Percentiles rank a stretch among this genome's conserved stretches.
Conservation (phyloP, 2,329 filamentous ascomycete genomes). For the Alternaria incomplexa region DNA sequence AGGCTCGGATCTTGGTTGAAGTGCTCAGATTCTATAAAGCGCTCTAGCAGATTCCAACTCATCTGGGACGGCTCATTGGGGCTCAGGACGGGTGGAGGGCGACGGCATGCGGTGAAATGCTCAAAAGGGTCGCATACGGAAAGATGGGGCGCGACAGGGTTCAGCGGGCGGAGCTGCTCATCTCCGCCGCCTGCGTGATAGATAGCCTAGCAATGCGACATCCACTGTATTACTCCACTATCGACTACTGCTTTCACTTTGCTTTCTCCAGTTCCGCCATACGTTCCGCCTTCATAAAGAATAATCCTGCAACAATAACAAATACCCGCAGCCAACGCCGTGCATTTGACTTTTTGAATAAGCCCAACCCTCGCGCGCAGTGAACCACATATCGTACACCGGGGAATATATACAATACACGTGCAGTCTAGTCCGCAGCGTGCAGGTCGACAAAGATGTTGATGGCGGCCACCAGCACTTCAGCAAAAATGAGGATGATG, state of each 20-base stretch:
- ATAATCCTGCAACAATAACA: neutral
- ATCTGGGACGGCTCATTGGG: constrained; percentile 53
- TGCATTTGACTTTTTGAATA: neutral
- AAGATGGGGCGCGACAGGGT: constrained; percentile 22
- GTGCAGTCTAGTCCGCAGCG: constrained; percentile 62
- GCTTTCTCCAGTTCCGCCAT: neutral
- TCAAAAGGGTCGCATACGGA: constrained; percentile 29
- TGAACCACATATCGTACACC: constrained; percentile 24
- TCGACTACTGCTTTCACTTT: neutral
- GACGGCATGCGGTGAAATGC: constrained; percentile 17
- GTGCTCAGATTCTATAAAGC: constrained; percentile 92
- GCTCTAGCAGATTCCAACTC: constrained; percentile 83
- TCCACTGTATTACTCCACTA: constrained; percentile 1
- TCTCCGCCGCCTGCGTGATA: constrained; percentile 9
- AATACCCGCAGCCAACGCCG: constrained; percentile 7
- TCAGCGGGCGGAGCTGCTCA: constrained; percentile 17
- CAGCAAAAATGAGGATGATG: constrained; percentile 92
- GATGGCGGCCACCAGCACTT: constrained; percentile 89
- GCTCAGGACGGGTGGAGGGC: constrained; percentile 25
- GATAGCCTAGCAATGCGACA: constrained; percentile 7
- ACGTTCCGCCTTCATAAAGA: neutral
- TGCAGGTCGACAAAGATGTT: constrained; percentile 97
- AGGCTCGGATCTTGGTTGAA: constrained; percentile 91
- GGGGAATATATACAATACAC: constrained; percentile 22
- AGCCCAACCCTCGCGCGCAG: neutral